Percentiles rank a stretch among this genome's conserved stretches.
Conservation (phyloP, 495 filamentous ascomycete genomes). For the Neurospora africana region DNA sequence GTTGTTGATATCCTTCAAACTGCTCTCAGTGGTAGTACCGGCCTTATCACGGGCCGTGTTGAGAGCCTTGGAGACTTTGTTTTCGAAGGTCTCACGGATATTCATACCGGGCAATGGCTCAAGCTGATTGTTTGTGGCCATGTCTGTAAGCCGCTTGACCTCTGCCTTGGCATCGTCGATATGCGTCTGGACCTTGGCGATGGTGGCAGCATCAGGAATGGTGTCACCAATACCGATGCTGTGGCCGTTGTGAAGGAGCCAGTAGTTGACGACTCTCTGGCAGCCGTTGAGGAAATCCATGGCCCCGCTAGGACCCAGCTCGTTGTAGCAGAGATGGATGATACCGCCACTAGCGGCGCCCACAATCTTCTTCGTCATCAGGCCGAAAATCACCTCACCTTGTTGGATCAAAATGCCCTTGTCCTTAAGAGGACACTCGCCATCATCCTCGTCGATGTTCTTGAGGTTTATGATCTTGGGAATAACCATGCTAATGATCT, state of each 20-base stretch:
- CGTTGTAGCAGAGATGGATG: constrained; percentile 93
- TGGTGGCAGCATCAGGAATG: constrained; percentile 76
- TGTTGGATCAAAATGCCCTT: constrained; percentile 73
- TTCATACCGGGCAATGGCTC: constrained; percentile 95
- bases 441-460: constrained; percentile 45
- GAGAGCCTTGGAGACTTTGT: constrained; percentile 81
- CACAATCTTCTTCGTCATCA: constrained; percentile 87
- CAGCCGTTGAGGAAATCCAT: constrained; percentile 92
- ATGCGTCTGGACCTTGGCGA: constrained; percentile 67
- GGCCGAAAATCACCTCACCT: constrained; percentile 81
- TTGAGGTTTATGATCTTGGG: constrained; percentile 75
- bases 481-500: constrained; percentile 88
- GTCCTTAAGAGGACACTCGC: constrained; percentile 58
- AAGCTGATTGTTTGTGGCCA: constrained; percentile 73
- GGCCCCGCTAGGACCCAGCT: constrained; percentile 71
- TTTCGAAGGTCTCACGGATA: constrained; percentile 94
- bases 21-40: constrained; percentile 80
- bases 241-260: constrained; percentile 95
- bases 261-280: constrained; percentile 89
- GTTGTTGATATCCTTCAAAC: constrained; percentile 91
- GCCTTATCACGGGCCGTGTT: constrained; percentile 95
- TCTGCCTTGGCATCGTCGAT: constrained; percentile 71
- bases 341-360: constrained; percentile 80
- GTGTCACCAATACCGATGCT: constrained; percentile 99
- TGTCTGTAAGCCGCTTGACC: constrained; percentile 58